Evolutionary conservation across 164 flowering plant species (phyloP).

Genomic region (Stephania japonica): DNA sequence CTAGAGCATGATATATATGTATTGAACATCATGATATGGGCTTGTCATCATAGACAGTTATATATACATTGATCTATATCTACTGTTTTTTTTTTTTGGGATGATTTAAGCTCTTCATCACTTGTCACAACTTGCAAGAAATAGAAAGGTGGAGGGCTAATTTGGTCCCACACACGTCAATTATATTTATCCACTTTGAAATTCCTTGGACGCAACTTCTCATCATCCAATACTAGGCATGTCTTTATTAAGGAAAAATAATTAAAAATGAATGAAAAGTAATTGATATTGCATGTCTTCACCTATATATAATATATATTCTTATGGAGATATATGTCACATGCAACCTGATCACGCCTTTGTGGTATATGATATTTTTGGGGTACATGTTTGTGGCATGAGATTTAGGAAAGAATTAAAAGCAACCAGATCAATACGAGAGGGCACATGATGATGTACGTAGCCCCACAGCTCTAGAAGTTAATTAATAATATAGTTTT

Average conservation of each 20-base stretch:
- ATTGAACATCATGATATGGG: neutral
- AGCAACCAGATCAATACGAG: neutral
- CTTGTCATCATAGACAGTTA: neutral
- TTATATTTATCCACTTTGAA: neutral
- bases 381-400: neutral
- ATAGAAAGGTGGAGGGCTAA: neutral
- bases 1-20: neutral
- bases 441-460: too few species aligned
- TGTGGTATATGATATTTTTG: neutral
- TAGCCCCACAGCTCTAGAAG: too few species aligned
- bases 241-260: neutral
- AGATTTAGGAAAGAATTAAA: neutral
- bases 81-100: too few species aligned
- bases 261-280: too few species aligned
- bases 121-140: slow-evolving; percentile 1
- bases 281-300: neutral
- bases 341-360: neutral
- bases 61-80: too few species aligned
- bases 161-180: neutral
- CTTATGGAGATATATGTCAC: neutral
- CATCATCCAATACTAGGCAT: slow-evolving; percentile 1
- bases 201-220: neutral
- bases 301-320: neutral
- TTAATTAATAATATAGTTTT: too few species aligned
- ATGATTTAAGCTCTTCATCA: neutral